Evolutionary conservation across 495 filamentous ascomycete species (phyloP).

Genomic region (Hypoxylon fragiforme): DNA sequence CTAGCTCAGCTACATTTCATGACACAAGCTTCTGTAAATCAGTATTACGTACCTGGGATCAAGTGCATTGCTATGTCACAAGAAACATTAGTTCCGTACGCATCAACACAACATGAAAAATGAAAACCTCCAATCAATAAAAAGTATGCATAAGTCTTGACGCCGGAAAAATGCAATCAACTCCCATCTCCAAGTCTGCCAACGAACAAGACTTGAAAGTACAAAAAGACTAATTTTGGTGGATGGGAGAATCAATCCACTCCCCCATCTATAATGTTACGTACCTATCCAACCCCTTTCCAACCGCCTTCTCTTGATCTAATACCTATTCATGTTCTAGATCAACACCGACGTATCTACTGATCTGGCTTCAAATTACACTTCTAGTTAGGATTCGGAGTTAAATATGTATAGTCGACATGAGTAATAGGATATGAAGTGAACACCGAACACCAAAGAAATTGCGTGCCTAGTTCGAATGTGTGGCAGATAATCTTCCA

Average conservation of each 20-base stretch:
- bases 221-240: conserved; percentile 21
- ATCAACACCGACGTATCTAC: conserved; percentile 1
- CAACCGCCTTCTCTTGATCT: conserved; percentile 1
- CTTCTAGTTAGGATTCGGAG: conserved; percentile 17
- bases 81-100: too few relatives aligned
- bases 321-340: conserved; percentile 20
- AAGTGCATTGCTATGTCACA: too few relatives aligned
- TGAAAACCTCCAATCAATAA: conserved; percentile 26
- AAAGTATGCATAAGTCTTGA: conserved; percentile 20
- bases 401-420: conserved; percentile 33
- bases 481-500: background rate
- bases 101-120: background rate
- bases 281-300: conserved; percentile 7
- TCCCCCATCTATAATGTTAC: conserved; percentile 5
- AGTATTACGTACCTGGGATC: too few relatives aligned
- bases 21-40: too few relatives aligned
- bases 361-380: conserved; percentile 14
- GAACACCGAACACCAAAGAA: conserved; percentile 34
- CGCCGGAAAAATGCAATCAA: conserved; percentile 28
- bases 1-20: too few relatives aligned
- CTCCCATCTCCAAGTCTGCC: conserved; percentile 33
- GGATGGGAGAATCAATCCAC: conserved; percentile 26
- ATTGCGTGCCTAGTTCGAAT: conserved; percentile 25
- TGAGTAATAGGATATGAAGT: conserved; percentile 24
- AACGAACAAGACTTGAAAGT: conserved; percentile 17